Evolutionary conservation across 2,329 filamentous ascomycete genomes (phyloP).

Genomic region (Keithomyces neogunnii): DNA sequence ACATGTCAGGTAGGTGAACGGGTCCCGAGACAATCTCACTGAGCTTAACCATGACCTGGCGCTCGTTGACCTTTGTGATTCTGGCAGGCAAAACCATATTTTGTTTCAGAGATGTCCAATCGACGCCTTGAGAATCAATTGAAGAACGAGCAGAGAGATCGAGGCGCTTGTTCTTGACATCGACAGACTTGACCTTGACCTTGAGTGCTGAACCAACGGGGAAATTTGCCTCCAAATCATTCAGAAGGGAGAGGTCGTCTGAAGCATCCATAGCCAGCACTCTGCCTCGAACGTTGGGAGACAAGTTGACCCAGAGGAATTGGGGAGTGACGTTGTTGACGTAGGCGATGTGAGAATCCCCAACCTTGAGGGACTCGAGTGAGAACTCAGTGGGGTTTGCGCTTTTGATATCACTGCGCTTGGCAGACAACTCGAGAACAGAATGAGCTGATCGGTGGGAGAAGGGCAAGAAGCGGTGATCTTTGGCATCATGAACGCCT

Average conservation of each 20-base stretch:
- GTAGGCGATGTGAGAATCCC: slow-evolving; percentile 69
- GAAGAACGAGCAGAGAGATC: slow-evolving; percentile 75
- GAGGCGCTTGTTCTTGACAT: slow-evolving; percentile 64
- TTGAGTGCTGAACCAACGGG: slow-evolving; percentile 83
- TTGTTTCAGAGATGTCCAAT: slow-evolving; percentile 62
- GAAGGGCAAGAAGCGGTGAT: slow-evolving; percentile 85
- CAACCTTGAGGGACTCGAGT: slow-evolving; percentile 63
- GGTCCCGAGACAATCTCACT: slow-evolving; percentile 72
- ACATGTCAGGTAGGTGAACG: slow-evolving; percentile 73
- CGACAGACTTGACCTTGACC: slow-evolving; percentile 68
- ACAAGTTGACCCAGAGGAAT: slow-evolving; percentile 83
- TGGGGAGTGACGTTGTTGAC: slow-evolving; percentile 81
- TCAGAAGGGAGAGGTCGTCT: slow-evolving; percentile 72
- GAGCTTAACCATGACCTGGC: slow-evolving; percentile 76
- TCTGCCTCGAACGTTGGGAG: slow-evolving; percentile 78
- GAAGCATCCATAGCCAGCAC: slow-evolving; percentile 77
- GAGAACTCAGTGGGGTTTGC: slow-evolving; percentile 44
- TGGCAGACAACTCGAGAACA: slow-evolving; percentile 81
- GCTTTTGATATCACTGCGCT: slow-evolving; percentile 54
- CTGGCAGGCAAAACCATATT: slow-evolving; percentile 77
- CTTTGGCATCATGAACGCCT: slow-evolving; percentile 82
- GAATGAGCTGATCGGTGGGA: slow-evolving; percentile 75
- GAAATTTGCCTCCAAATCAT: slow-evolving; percentile 70
- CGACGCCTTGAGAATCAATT: slow-evolving; percentile 38
- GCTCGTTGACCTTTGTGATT: slow-evolving; percentile 78